Base-by-base conservation (phyloP, 2,329 filamentous ascomycete species). In the Pezicula neosporulosa region DNA sequence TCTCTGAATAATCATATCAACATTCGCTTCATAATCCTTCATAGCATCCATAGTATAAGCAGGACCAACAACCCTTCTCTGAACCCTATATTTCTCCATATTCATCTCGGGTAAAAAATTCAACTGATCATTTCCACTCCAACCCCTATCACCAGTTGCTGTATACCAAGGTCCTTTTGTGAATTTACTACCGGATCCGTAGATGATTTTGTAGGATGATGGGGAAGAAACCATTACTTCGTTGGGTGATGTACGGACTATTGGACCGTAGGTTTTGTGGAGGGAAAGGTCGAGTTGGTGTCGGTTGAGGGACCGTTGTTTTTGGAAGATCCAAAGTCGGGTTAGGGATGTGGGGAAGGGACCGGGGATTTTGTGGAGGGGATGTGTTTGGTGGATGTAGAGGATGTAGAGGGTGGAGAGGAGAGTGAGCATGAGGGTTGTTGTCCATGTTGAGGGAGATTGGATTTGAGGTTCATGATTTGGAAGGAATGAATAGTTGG, bases 191-290 rank as follows among this genome's bases (percentile, higher is more conserved):
- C 50, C 49, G 16, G 49, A 49, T 15, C 52, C 51, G 41, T 58
- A 58, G 15, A 58, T 53, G 3, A 15, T 50, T 35, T 36, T 47
- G 19, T 53, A 50, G 16, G 54, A 47, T 7, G 49, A 67, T 3
- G 75, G 75, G 2, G 73, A 75, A 0, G 73, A 62, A 28, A 78
- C 61, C 0, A 75, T 76, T 4, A 78, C 67, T 60, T 78, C 75
- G 56, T 75, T 66, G 5, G 76, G 76, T 1, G 70, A 72, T 41
- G 77, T 73, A n/a, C 76, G 72, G 48, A 79, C 74, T 5, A 79
- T 60, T 13, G 73, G 72, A 1, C 75, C 75, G 57, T 77, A 76
- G 56, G 67, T 69, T 19, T 61, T 58, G 62, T 78, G 75, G 3
- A 78, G 65, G 1, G 35, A 24, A 4, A 59, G 47, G 35, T 59